Evolutionary conservation across 2,329 filamentous ascomycete genomes (phyloP).

Genomic region (Ophiosphaerella korrae): DNA sequence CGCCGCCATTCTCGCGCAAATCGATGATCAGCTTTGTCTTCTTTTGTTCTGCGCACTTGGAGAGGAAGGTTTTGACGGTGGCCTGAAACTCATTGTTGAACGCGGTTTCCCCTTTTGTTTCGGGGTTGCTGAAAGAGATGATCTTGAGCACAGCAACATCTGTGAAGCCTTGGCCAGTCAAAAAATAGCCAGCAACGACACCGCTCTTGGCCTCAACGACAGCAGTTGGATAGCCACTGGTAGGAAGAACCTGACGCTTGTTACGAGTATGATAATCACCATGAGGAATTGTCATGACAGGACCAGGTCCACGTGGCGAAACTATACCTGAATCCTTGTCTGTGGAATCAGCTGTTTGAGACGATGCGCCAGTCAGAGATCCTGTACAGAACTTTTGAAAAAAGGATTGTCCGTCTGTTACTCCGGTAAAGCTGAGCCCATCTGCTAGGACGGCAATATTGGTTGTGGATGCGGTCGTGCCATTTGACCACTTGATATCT

Average conservation of each 20-base stretch:
- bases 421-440: constrained; percentile 25
- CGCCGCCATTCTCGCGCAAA: constrained; percentile 64
- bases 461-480: constrained; percentile 17
- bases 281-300: constrained; percentile 27
- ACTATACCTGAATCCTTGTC: constrained; percentile 2
- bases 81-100: constrained; percentile 37
- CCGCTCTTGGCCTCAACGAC: constrained; percentile 22
- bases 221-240: constrained; percentile 13
- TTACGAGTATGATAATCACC: constrained; percentile 20
- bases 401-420: constrained; percentile 45
- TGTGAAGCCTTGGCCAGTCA: constrained; percentile 40
- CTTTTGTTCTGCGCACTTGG: constrained; percentile 48
- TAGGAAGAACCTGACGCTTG: constrained; percentile 23
- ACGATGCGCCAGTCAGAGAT: constrained; percentile 1
- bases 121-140: constrained; percentile 42
- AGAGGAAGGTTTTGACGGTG: constrained; percentile 50
- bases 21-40: constrained; percentile 68
- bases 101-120: constrained; percentile 7
- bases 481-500: constrained; percentile 41
- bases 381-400: constrained; percentile 43
- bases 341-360: constrained; percentile 10
- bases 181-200: constrained; percentile 51
- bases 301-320: constrained; percentile 13
- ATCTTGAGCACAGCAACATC: constrained; percentile 52
- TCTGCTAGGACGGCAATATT: constrained; percentile 23